Percentiles rank a stretch among this genome's conserved stretches.
phyloP scores from a whole-genome alignment of 2,329 filamentous ascomycete genomes.

The Beauveria scarabaeidicola region DNA sequence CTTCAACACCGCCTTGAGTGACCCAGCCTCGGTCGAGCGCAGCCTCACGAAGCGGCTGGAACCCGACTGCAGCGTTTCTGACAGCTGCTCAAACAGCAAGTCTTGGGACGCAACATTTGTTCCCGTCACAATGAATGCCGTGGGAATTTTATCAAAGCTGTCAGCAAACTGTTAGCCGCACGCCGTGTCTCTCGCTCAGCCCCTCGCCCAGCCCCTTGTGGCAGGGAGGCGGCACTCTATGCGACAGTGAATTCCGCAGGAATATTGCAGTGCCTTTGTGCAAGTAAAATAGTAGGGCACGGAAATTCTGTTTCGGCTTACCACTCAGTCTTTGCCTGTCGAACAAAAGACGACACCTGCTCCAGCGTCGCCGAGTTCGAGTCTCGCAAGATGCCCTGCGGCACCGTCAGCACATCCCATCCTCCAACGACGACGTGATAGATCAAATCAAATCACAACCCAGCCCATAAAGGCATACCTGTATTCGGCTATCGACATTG shows the following conservation, averaged over 20 bases:
- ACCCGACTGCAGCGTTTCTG: conserved; percentile 41
- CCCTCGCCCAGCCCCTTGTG: not conserved
- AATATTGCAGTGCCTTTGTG: not conserved
- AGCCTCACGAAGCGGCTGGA: conserved; percentile 55
- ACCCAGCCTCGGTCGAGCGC: conserved; percentile 62
- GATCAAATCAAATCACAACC: not conserved
- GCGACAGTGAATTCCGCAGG: not conserved
- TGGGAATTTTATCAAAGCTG: conserved; percentile 47
- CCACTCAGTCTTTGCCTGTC: conserved; percentile 26
- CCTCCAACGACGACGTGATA: not conserved
- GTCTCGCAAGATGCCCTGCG: conserved; percentile 46
- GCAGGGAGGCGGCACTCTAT: not conserved
- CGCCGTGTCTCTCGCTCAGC: conserved; percentile 1
- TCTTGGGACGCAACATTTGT: conserved; percentile 71
- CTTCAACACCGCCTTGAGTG: conserved; percentile 65
- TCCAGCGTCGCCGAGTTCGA: conserved; percentile 53
- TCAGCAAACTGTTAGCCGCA: conserved; percentile 13
- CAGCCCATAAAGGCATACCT: conserved; percentile 24
- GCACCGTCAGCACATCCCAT: not conserved
- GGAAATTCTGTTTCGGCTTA: conserved; percentile 14
- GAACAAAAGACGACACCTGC: conserved; percentile 49
- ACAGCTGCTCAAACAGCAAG: conserved; percentile 63
- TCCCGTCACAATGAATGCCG: conserved; percentile 67
- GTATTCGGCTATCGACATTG: conserved; percentile 53
- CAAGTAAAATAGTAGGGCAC: not conserved